Conservation (phyloP, 2,329 filamentous ascomycete genomes). For the Xylaria arbuscula region DNA sequence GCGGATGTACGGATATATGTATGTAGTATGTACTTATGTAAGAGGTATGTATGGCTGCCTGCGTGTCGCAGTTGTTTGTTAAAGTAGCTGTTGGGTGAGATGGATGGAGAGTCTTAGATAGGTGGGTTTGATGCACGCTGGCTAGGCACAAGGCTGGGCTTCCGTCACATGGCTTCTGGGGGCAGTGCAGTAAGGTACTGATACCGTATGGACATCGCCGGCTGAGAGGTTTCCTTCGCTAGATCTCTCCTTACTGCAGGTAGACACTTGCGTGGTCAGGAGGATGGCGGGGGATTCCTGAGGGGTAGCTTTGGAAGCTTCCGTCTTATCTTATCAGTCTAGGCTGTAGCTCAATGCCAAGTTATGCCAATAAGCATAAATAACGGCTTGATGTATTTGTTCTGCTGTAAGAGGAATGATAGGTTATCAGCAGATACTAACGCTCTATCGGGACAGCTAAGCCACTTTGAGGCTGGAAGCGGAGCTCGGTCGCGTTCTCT, state of each 20-base stretch:
- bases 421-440: not conserved
- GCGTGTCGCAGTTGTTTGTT: slow-evolving; percentile 27
- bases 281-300: not conserved
- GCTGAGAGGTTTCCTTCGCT: not conserved
- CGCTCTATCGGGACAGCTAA: slow-evolving; percentile 10
- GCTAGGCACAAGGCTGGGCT: slow-evolving; percentile 39
- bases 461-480: slow-evolving; percentile 25
- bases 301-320: slow-evolving; percentile 4
- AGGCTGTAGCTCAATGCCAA: not conserved
- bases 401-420: not conserved
- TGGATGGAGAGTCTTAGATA: not conserved
- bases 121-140: slow-evolving; percentile 34
- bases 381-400: not conserved
- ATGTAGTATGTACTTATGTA: not conserved
- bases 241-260: not conserved
- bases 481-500: slow-evolving; percentile 24
- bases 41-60: slow-evolving; percentile 27
- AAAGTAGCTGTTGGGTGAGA: slow-evolving; percentile 2
- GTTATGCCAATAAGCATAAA: not conserved
- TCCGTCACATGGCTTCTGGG: slow-evolving; percentile 38
- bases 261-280: not conserved
- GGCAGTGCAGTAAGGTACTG: slow-evolving; percentile 16
- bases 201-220: slow-evolving; percentile 12
- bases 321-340: not conserved
- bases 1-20: not conserved